These are phyloP conservation scores for Kandelia obovata DNA, from an alignment of 345 rosid genomes.

Conservation along the genomic window DNA sequence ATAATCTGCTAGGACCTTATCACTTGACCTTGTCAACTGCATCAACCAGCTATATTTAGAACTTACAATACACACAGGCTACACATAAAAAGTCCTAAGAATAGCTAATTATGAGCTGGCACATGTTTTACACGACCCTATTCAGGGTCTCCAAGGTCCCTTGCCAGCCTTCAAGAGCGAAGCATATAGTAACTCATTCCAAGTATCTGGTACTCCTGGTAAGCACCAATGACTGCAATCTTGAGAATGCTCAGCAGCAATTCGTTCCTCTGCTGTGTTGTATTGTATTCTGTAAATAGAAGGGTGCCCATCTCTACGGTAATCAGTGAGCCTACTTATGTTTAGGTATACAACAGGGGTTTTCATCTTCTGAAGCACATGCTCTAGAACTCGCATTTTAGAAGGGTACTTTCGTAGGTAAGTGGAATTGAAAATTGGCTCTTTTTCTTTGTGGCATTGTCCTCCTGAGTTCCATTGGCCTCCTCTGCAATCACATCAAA, in stretches of 20 bases:
- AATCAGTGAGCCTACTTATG: constrained; percentile 72
- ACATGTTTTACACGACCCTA: background rate
- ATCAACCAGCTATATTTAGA: too few species aligned
- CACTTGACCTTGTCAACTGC: too few species aligned
- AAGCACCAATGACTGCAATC: constrained; percentile 98
- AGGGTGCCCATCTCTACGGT: constrained; percentile 85
- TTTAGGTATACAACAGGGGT: constrained; percentile 64
- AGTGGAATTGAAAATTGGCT: constrained; percentile 50
- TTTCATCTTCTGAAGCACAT: constrained; percentile 53
- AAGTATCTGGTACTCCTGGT: constrained; percentile 83
- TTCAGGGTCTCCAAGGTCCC: constrained; percentile 34
- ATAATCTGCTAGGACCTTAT: background rate
- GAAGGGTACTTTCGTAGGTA: constrained; percentile 68
- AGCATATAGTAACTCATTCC: constrained; percentile 79
- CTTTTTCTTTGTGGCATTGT: constrained; percentile 73
- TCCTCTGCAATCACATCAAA: constrained; percentile 46
- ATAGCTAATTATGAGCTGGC: background rate
- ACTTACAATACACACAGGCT: background rate
- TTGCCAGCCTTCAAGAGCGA: constrained; percentile 55
- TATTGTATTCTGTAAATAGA: constrained; percentile 62
- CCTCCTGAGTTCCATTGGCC: constrained; percentile 95
- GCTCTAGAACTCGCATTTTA: constrained; percentile 71
- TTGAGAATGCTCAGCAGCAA: constrained; percentile 53
- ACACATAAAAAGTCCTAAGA: background rate
- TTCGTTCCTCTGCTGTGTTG: constrained; percentile 44